Percentiles rank a stretch among this genome's conserved stretches.
Evolutionary conservation across 768 basidiomycete genomes (phyloP).

Genomic region (Lentinula raphanica): DNA sequence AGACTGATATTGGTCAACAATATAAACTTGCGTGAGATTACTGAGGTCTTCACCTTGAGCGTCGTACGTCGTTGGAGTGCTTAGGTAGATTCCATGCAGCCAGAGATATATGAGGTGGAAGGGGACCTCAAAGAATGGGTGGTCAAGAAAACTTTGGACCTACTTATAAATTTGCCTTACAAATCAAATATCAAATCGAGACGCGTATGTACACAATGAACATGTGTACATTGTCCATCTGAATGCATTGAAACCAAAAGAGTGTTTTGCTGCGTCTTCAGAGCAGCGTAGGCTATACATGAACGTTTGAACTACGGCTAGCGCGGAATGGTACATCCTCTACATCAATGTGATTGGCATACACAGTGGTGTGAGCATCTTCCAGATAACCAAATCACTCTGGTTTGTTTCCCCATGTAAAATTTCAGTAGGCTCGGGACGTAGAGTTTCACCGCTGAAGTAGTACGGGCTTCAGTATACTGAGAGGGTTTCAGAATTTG

Average conservation of each 20-base stretch:
- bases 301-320: not conserved
- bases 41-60: slow-evolving; percentile 12
- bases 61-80: slow-evolving; percentile 10
- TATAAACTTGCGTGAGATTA: slow-evolving; percentile 5
- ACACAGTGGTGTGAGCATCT: not conserved
- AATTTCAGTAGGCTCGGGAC: slow-evolving; percentile 3
- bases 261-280: not conserved
- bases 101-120: not conserved
- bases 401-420: not conserved
- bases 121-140: too few relatives aligned
- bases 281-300: not conserved
- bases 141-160: not conserved
- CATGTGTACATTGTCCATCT: not conserved
- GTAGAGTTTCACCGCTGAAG: not conserved
- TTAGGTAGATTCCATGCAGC: slow-evolving; percentile 42
- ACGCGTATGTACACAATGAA: not conserved
- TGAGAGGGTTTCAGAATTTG: not conserved
- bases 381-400: not conserved
- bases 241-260: not conserved
- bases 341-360: not conserved
- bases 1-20: slow-evolving; percentile 7
- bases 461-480: not conserved
- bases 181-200: slow-evolving; percentile 1
- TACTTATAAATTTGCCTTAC: not conserved
- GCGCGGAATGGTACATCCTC: not conserved